A percentile compares a stretch with the other conserved stretches of the same genome.
Conservation (phyloP, 2,329 filamentous ascomycete species). For the Fusarium citri region DNA sequence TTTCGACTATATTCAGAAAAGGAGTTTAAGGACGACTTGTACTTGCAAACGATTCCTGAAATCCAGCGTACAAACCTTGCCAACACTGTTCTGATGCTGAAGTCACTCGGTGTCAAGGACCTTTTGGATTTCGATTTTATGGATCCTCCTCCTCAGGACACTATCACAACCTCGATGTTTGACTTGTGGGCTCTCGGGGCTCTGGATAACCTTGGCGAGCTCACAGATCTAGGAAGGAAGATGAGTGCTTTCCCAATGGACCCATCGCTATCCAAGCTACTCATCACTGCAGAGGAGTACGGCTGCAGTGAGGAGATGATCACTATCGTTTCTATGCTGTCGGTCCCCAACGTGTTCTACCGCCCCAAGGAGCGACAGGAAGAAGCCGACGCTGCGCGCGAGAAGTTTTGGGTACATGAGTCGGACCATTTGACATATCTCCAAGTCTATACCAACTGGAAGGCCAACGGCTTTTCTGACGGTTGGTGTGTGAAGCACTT, state of each 20-base stretch:
- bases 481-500: conserved; percentile 95
- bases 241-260: conserved; percentile 99
- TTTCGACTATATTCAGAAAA: conserved; percentile 95
- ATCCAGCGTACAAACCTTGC: conserved; percentile 96
- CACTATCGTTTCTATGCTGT: conserved; percentile 97
- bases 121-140: conserved; percentile 98
- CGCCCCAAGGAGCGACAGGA: conserved; percentile 96
- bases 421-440: conserved; percentile 96
- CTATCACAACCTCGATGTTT: conserved; percentile 96
- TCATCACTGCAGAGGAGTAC: conserved; percentile 91
- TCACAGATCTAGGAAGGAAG: conserved; percentile 85
- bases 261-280: conserved; percentile 90
- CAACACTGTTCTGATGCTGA: conserved; percentile 93
- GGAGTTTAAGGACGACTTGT: conserved; percentile 95
- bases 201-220: conserved; percentile 90
- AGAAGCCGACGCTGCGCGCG: conserved; percentile 92
- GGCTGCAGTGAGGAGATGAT: conserved; percentile 97
- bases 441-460: conserved; percentile 97
- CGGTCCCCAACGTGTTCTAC: conserved; percentile 96
- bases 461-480: conserved; percentile 87
- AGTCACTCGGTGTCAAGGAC: conserved; percentile 93
- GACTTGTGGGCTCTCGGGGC: conserved; percentile 97
- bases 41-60: conserved; percentile 96
- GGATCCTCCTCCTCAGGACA: conserved; percentile 98
- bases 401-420: conserved; percentile 99